phyloP scores from a whole-genome alignment of 2,329 filamentous ascomycete species.

The Aspergillus caelatus region DNA sequence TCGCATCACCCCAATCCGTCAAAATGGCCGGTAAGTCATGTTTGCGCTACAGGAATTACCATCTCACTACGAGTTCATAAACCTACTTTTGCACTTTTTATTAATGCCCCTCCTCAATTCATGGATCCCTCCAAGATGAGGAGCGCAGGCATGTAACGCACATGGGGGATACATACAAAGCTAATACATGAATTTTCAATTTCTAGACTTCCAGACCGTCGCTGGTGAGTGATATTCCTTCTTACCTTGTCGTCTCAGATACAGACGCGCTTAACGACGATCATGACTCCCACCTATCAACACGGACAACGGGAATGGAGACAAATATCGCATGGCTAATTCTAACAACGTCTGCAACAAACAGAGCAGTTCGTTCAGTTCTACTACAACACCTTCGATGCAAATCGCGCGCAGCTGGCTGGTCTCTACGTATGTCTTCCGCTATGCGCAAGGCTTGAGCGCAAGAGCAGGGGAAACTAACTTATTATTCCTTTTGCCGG shows the following conservation, averaged over 20 bases:
- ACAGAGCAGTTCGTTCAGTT: conserved; percentile 84
- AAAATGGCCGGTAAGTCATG: conserved; percentile 41
- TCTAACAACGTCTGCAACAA: conserved; percentile 24
- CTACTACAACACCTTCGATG: conserved; percentile 90
- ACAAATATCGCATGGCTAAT: background rate
- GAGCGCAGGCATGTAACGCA: background rate
- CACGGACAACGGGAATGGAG: background rate
- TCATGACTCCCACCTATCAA: background rate
- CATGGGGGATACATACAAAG: background rate
- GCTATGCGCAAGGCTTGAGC: background rate
- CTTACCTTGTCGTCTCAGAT: background rate
- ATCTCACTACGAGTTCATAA: background rate
- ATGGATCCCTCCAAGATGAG: conserved; percentile 19
- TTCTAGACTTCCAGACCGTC: conserved; percentile 40
- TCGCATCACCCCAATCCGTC: conserved; percentile 23
- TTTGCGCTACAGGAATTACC: background rate
- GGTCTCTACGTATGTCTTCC: conserved; percentile 74
- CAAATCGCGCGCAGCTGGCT: conserved; percentile 65
- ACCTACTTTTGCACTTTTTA: background rate
- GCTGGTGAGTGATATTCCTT: conserved; percentile 39
- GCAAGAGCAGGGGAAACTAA: conserved; percentile 13
- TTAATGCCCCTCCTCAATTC: conserved; percentile 25
- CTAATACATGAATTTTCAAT: background rate
- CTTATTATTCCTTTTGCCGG: background rate
- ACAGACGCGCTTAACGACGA: background rate